phyloP scores from a whole-genome alignment of 176 grass and related monocot species.

The Tuctoria greenei region DNA sequence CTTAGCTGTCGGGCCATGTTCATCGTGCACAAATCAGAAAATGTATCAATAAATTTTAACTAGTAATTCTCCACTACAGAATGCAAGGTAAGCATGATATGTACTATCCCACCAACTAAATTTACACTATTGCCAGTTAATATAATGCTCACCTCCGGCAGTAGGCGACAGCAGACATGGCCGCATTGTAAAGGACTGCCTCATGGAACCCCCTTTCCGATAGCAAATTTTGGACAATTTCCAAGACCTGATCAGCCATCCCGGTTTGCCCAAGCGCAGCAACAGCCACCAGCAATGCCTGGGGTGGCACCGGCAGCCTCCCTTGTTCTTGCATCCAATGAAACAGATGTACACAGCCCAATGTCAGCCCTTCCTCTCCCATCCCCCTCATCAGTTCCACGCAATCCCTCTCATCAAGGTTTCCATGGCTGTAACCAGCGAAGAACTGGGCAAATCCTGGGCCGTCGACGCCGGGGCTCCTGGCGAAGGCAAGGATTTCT shows the following conservation, averaged over 20 bases:
- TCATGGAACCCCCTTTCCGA: conserved; percentile 15
- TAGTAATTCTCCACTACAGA: not conserved
- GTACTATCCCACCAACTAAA: not conserved
- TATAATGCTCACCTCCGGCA: conserved; percentile 32
- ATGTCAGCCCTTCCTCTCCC: conserved; percentile 24
- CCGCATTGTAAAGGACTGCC: conserved; percentile 37
- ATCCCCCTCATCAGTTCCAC: conserved; percentile 32
- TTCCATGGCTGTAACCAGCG: not conserved
- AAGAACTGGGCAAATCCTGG: conserved; percentile 24
- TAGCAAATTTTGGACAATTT: conserved; percentile 29
- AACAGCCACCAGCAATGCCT: conserved; percentile 22
- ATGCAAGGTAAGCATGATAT: not conserved
- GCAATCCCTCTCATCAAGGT: conserved; percentile 8
- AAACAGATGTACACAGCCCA: conserved; percentile 38
- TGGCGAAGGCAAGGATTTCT: conserved; percentile 36
- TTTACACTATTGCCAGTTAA: not conserved
- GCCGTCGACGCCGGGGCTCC: conserved; percentile 1
- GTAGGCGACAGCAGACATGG: conserved; percentile 30
- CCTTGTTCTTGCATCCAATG: conserved; percentile 28
- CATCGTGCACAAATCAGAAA: too few species aligned
- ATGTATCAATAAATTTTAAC: too few species aligned
- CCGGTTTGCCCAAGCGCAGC: conserved; percentile 29
- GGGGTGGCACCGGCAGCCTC: not conserved
- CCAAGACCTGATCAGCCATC: conserved; percentile 38
- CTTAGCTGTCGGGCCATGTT: too few species aligned